Conservation (phyloP, 192 early-diverging fungal genomes). For the Chytriomyces hyalinus region DNA sequence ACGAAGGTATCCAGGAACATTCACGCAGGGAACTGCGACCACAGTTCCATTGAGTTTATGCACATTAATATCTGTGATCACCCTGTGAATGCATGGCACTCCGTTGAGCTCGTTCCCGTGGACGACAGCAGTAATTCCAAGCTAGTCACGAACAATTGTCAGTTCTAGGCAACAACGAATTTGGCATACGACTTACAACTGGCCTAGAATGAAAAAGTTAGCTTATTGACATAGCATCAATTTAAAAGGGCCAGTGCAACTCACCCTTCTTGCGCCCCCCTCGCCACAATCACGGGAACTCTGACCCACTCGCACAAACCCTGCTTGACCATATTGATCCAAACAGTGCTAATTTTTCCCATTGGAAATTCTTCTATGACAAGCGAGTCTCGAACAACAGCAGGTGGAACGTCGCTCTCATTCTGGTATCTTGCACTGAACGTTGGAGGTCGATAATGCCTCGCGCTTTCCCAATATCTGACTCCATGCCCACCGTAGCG, state of each 20-base stretch:
- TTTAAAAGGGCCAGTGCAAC: neutral
- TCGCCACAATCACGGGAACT: constrained; percentile 79
- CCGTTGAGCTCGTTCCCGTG: constrained; percentile 95
- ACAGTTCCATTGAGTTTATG: constrained; percentile 78
- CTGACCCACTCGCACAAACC: constrained; percentile 66
- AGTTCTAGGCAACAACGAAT: neutral
- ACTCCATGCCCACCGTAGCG: constrained; percentile 16
- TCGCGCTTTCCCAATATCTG: constrained; percentile 55
- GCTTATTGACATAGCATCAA: neutral
- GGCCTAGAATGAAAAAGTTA: constrained; percentile 30
- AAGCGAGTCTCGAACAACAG: constrained; percentile 61
- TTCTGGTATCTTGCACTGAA: constrained; percentile 53
- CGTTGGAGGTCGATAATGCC: constrained; percentile 61
- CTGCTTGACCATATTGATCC: constrained; percentile 76
- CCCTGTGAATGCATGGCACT: constrained; percentile 85
- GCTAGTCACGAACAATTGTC: constrained; percentile 11
- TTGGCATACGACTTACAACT: constrained; percentile 22
- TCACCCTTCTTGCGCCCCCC: constrained; percentile 61
- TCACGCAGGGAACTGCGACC: constrained; percentile 87
- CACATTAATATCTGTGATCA: constrained; percentile 80
- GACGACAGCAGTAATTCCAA: constrained; percentile 81
- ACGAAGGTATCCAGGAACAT: constrained; percentile 82
- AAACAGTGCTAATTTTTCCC: constrained; percentile 64
- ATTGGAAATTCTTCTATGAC: constrained; percentile 66
- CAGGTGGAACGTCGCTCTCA: constrained; percentile 68